Base-by-base conservation (phyloP, 2,329 filamentous ascomycete species). In the Penicillium sp. region DNA sequence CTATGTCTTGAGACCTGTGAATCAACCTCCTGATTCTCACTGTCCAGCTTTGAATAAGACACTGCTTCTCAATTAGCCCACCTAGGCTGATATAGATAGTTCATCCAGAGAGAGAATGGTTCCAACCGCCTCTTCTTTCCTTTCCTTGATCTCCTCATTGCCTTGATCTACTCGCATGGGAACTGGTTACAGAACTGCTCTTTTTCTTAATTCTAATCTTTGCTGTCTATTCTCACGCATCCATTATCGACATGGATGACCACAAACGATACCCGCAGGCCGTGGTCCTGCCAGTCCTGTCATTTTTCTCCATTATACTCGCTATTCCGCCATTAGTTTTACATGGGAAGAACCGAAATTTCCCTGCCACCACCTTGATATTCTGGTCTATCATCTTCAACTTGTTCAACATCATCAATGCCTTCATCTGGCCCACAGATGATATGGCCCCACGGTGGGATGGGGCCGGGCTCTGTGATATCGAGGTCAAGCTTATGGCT, bases 391-490 rank as follows among this genome's bases (percentile, higher is more conserved):
- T 81, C 23, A 53, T 84, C n/a, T 67, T 79, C 54, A 86, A 87
- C 62, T 52, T 85, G 49, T 77, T 81, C 67, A 81, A 78, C 59
- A 76, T 84, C 58, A 69, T 84, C 74, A 89, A 89, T 64, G 76
- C 84, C 1, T 67, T 87, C 46, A 79, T 88, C 56, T 90, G 86
- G 86, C 79, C 81, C 0, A 81, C 76, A 7, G 82, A 86, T 59
- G 74, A 87, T 59, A 63, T 80, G 11, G 35, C 64, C 0, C 67
- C 72, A 6, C 84, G 81, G 79, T 89, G 79, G 78, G 69, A 79
- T 54, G 87, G 87, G 4, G 64, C 68, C 5, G 79, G 78, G 2
- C 79, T 86, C 54, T 90, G 87, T 70, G 86, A 90, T 67, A 72
- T 89, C 45, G 78, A 88, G 61, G 76, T 80, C 50, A 84, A 85